A percentile compares a stretch with the other conserved stretches of the same genome.
These are phyloP conservation scores for Rubia tinctorum DNA, from an alignment of 305 asterid species.

Conservation along the genomic window DNA sequence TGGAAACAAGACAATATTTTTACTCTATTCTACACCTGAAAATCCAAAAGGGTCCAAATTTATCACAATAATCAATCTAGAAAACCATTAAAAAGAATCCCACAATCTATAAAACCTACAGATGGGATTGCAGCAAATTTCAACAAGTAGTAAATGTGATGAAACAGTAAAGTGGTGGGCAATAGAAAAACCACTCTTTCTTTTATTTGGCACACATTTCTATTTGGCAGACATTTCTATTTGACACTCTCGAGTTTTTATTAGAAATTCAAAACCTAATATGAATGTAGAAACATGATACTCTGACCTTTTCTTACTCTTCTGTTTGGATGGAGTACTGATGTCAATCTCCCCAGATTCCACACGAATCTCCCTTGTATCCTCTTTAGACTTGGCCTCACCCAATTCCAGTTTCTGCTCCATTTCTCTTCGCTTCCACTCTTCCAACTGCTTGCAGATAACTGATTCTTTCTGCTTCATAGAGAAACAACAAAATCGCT, in stretches of 20 bases:
- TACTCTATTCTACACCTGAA: conserved; percentile 7
- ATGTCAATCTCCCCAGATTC: conserved; percentile 48
- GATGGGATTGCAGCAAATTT: conserved; percentile 10
- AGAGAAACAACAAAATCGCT: no score
- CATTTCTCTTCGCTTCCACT: conserved; percentile 56
- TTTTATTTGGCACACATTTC: no score
- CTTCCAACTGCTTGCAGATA: conserved; percentile 50
- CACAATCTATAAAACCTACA: conserved; percentile 4
- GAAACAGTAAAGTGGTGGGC: conserved; percentile 12
- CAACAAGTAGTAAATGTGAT: background rate
- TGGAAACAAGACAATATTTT: background rate
- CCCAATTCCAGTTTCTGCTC: conserved; percentile 56
- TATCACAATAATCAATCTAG: conserved; percentile 4
- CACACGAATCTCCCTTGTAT: conserved; percentile 43
- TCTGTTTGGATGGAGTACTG: conserved; percentile 51
- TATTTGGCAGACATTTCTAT: no score
- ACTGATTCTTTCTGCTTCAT: conserved; percentile 54
- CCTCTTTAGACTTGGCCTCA: conserved; percentile 64
- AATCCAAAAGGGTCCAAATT: background rate
- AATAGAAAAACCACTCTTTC: conserved; percentile 7
- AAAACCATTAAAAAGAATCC: background rate
- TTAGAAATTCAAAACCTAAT: no score
- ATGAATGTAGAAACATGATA: no score
- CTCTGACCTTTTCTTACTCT: no score
- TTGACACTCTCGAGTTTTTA: no score